Evolutionary conservation across 257 asterid genomes (phyloP).

Genomic region (Paraleonurus japonicus): DNA sequence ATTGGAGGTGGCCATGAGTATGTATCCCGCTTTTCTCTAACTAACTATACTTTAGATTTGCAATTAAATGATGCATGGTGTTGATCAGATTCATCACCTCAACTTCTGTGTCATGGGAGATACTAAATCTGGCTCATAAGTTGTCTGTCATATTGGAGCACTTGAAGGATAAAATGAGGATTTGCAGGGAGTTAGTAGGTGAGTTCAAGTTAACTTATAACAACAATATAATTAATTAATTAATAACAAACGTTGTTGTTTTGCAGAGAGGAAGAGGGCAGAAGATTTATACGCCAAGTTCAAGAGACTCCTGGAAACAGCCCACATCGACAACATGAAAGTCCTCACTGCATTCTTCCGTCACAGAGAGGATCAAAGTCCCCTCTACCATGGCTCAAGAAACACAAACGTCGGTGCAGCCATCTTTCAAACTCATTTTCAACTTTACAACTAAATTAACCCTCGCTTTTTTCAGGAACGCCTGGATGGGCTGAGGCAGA

Average conservation of each 20-base stretch:
- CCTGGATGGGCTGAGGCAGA: slow-evolving; percentile 60
- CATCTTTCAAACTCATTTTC: not conserved
- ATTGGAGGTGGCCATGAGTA: slow-evolving; percentile 78
- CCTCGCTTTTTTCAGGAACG: slow-evolving; percentile 37
- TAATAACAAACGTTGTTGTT: not conserved
- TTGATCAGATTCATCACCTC: slow-evolving; percentile 43
- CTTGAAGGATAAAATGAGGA: slow-evolving; percentile 34
- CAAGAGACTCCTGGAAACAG: slow-evolving; percentile 37
- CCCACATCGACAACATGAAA: slow-evolving; percentile 58
- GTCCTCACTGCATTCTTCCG: slow-evolving; percentile 44
- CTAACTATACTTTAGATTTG: not conserved
- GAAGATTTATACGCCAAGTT: slow-evolving; percentile 38
- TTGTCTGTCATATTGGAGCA: slow-evolving; percentile 55
- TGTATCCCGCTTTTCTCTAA: not conserved
- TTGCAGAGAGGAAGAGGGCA: slow-evolving; percentile 35
- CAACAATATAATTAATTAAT: not conserved
- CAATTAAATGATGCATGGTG: not conserved
- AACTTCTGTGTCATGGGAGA: slow-evolving; percentile 61
- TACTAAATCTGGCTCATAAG: slow-evolving; percentile 55
- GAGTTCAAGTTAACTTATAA: slow-evolving; percentile 15
- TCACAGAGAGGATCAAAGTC: slow-evolving; percentile 40
- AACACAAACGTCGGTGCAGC: slow-evolving; percentile 29
- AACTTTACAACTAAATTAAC: not conserved
- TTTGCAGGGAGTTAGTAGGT: slow-evolving; percentile 40
- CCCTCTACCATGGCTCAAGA: slow-evolving; percentile 43